phyloP scores from a whole-genome alignment of 1,284 basidiomycete species.

The Trichosporon asahii region DNA sequence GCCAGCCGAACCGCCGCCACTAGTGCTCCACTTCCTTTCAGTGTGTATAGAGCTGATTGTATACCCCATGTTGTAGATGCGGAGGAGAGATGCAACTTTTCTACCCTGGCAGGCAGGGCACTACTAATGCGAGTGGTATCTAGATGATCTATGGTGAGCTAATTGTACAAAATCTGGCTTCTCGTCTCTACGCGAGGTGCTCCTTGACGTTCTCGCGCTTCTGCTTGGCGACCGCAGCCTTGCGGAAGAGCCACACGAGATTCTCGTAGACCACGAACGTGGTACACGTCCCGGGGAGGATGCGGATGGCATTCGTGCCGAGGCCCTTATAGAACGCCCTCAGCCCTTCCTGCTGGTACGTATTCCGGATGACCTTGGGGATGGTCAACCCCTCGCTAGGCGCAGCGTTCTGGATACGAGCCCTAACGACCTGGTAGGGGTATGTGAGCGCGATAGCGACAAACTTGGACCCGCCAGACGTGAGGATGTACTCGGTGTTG shows the following conservation, averaged over 20 bases:
- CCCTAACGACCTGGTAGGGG: constrained; percentile 95
- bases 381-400: constrained; percentile 61
- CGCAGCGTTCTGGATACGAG: constrained; percentile 76
- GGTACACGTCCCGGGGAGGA: constrained; percentile 93
- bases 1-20: constrained; percentile 7
- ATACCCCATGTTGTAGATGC: constrained; percentile 4
- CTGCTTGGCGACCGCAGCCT: constrained; percentile 32
- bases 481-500: constrained; percentile 85
- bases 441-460: constrained; percentile 83
- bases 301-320: constrained; percentile 91
- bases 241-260: constrained; percentile 74
- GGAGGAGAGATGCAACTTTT: neutral
- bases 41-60: neutral
- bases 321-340: constrained; percentile 92
- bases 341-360: constrained; percentile 75
- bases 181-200: constrained; percentile 9
- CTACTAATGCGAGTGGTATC: constrained; percentile 1
- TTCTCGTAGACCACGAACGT: constrained; percentile 99
- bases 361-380: constrained; percentile 70
- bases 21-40: neutral
- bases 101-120: neutral
- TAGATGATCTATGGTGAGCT: constrained; percentile 2
- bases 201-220: constrained; percentile 17
- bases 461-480: constrained; percentile 88
- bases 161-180: neutral